Evolutionary conservation across 2,329 filamentous ascomycete species (phyloP).

Genomic region (Diaporthe nobilis): DNA sequence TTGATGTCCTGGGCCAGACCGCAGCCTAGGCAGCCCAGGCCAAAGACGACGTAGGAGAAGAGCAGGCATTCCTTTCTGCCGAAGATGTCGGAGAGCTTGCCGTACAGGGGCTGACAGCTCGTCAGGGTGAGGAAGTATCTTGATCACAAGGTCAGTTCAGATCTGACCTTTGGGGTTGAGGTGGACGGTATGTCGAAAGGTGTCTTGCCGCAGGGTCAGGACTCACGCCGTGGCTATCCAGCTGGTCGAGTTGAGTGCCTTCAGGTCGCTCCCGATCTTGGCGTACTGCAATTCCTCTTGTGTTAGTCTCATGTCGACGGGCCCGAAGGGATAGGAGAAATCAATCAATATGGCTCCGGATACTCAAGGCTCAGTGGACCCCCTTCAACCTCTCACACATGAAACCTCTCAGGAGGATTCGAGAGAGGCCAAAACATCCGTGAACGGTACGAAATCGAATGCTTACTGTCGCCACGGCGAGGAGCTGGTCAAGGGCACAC

Average conservation of each 20-base stretch:
- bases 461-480: slow-evolving; percentile 74
- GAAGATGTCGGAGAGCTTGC: slow-evolving; percentile 66
- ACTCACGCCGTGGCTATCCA: slow-evolving; percentile 72
- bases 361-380: neutral
- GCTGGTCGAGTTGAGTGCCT: slow-evolving; percentile 80
- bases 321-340: neutral
- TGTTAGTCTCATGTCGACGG: neutral
- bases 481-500: slow-evolving; percentile 81
- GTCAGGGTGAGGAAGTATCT: slow-evolving; percentile 82
- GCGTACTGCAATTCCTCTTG: slow-evolving; percentile 65
- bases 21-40: slow-evolving; percentile 66
- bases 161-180: too few relatives aligned
- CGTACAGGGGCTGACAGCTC: slow-evolving; percentile 80
- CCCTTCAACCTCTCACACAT: neutral
- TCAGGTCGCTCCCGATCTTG: slow-evolving; percentile 81
- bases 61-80: slow-evolving; percentile 77
- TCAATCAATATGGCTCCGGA: neutral
- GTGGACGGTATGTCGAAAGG: neutral
- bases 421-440: neutral
- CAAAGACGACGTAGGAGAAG: slow-evolving; percentile 62
- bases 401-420: neutral
- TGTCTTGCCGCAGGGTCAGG: too few relatives aligned
- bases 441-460: neutral
- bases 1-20: slow-evolving; percentile 63
- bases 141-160: neutral